These are phyloP conservation scores for Friedmanniomyces endolithicus DNA, from an alignment of 495 filamentous ascomycete genomes.

Conservation along the genomic window DNA sequence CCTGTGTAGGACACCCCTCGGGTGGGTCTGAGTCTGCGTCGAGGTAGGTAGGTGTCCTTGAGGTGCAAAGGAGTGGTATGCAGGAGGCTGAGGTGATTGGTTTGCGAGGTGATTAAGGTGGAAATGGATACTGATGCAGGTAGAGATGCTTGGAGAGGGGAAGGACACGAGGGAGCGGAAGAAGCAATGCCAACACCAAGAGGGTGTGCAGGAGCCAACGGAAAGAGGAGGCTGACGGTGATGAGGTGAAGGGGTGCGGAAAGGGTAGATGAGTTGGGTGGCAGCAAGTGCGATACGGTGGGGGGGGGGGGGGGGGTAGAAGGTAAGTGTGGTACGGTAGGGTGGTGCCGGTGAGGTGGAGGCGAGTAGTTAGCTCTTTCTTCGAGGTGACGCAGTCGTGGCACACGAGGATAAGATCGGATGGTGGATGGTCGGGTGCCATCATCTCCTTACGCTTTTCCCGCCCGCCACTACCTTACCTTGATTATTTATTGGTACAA, in stretches of 20 bases:
- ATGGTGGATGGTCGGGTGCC: no score
- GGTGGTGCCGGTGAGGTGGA: background rate
- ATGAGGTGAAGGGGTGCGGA: background rate
- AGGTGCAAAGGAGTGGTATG: background rate
- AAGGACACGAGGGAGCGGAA: background rate
- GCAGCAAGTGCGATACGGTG: background rate
- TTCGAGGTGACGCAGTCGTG: background rate
- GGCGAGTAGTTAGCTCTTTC: no score
- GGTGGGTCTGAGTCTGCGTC: background rate
- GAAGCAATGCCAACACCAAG: background rate
- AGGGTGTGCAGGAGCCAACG: background rate
- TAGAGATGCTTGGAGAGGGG: background rate
- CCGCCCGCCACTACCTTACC: background rate
- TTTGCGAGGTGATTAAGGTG: background rate
- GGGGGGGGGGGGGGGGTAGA: background rate
- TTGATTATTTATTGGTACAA: no score
- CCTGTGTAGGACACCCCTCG: background rate
- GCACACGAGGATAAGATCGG: no score
- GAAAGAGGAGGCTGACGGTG: background rate
- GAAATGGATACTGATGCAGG: no score
- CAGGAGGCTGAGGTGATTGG: background rate
- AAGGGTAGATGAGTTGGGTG: background rate
- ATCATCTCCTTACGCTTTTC: background rate
- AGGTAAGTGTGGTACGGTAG: no score
- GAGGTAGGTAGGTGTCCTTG: background rate